These are phyloP conservation scores for Yamadazyma sp. DNA, from an alignment of 1,139 yeast species.

Conservation along the genomic window DNA sequence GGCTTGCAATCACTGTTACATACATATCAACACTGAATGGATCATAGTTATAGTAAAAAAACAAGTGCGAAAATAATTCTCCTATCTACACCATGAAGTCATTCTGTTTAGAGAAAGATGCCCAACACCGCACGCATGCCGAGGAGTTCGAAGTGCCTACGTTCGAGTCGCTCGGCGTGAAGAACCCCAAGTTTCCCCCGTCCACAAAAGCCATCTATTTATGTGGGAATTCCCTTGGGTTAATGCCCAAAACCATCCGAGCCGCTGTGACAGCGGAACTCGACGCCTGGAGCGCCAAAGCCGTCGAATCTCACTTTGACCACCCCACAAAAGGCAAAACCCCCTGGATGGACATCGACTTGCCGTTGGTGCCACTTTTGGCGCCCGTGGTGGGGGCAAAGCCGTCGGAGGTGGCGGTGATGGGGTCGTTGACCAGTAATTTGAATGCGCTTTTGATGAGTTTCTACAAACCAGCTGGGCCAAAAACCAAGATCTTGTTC, in stretches of 20 bases:
- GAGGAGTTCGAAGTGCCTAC: constrained; percentile 62
- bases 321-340: constrained; percentile 54
- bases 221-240: constrained; percentile 90
- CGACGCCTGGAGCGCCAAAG: constrained; percentile 77
- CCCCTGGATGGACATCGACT: constrained; percentile 81
- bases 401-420: constrained; percentile 73
- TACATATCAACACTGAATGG: constrained; percentile 85
- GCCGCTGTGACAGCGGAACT: constrained; percentile 64
- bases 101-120: constrained; percentile 30
- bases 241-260: constrained; percentile 72
- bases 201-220: constrained; percentile 52
- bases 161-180: constrained; percentile 49
- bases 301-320: constrained; percentile 81
- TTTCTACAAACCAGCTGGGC: constrained; percentile 68
- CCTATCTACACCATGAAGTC: neutral
- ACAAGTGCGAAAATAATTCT: neutral
- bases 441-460: constrained; percentile 71
- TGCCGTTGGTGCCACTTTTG: constrained; percentile 67
- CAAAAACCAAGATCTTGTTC: constrained; percentile 68
- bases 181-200: constrained; percentile 16
- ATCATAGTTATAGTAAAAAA: constrained; percentile 51
- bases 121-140: constrained; percentile 33
- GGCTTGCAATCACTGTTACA: constrained; percentile 31
- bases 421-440: constrained; percentile 85
- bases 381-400: constrained; percentile 78